Percentiles rank a stretch among this genome's conserved stretches.
These are phyloP conservation scores for Rhodomyrtus psidioides DNA, from an alignment of 441 rosid genomes.

Conservation along the genomic window DNA sequence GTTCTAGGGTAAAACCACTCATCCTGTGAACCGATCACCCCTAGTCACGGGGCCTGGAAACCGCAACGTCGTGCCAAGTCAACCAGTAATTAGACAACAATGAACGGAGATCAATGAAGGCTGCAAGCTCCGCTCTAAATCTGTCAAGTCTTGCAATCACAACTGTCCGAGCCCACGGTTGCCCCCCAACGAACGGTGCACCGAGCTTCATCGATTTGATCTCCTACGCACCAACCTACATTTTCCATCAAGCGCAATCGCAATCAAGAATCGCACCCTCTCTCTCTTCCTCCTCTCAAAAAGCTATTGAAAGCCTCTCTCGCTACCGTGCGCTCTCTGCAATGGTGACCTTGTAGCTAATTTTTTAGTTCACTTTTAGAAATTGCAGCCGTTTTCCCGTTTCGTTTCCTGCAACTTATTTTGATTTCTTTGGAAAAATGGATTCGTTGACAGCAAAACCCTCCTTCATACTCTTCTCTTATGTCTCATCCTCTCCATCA, in stretches of 20 bases:
- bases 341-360: neutral
- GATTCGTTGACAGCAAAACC: conserved; percentile 1
- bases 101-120: neutral
- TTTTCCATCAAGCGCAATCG: neutral
- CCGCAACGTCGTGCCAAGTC: no score
- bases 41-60: no score
- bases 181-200: neutral
- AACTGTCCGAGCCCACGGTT: neutral
- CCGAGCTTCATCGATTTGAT: neutral
- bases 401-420: no score
- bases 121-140: neutral
- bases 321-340: neutral
- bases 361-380: neutral
- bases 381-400: neutral
- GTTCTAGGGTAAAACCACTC: no score
- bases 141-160: neutral
- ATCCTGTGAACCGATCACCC: no score
- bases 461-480: neutral
- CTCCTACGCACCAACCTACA: neutral
- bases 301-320: neutral
- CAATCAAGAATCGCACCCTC: neutral
- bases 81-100: neutral
- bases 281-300: neutral
- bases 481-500: conserved; percentile 8
- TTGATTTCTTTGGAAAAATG: neutral